Evolutionary conservation across 495 filamentous ascomycete species (phyloP), one percentile per base, ranked within the genome.

Genomic region (Talaromyces thailandensis): DNA sequence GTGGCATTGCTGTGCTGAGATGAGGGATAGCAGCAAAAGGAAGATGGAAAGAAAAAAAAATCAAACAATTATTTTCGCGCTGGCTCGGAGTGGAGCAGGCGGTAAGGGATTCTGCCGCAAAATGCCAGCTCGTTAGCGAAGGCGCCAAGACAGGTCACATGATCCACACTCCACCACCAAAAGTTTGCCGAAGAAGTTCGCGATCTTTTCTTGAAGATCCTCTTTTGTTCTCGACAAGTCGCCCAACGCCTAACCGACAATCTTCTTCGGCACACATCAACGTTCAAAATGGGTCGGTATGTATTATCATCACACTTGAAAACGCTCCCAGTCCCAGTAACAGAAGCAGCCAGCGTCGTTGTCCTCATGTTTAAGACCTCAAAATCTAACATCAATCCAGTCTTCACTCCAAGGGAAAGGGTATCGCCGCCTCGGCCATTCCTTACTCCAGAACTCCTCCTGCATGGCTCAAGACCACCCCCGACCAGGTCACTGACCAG

Each of bases 361-460:
- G 5, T 45, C 65, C 63, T 65, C 70, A 28, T 55, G 21, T 28
- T 40, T 40, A 14, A 40, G 1, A 28, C 14, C 7, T 28, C 24
- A 55, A 52, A 23, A 28, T 64, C 68, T 63, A 69, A 70, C 69
- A 65, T 69, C 70, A 80, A n/a, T 69, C 70, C 80, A 88, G 94
- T 81, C 87, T 98, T 85, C 95, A 99, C 90, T 89, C 84, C 84
- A 97, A 96, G 72, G 94, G 95, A 81, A 99, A 99, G 88, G 95
- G 95, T 77, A 98, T 98, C 76, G 88, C 91, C 60, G 80, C 89
- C 80, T 95, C 90, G 62, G 91, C 95, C 69, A 83, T 97, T 80
- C 95, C 95, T 64, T 98, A 98, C 87, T 95, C 90, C 59, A 93
- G 95, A 81, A 88, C 85, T 64, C 76, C 91, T 61, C 93, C 94